These are phyloP conservation scores for Aaosphaeria arxii DNA, from an alignment of 2,329 filamentous ascomycete species.

Conservation along the genomic window DNA sequence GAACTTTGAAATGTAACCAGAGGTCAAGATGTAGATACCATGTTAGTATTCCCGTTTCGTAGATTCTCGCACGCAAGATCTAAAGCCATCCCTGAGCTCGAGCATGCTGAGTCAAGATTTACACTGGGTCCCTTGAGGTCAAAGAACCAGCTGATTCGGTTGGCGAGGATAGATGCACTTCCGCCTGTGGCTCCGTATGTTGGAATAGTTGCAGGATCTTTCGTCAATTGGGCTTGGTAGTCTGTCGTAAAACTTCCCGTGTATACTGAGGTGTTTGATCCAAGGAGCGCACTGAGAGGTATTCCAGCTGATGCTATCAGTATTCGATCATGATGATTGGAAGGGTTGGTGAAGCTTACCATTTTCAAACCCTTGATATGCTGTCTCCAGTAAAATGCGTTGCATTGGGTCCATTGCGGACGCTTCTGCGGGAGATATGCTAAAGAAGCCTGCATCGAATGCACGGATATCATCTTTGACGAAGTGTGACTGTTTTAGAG, in stretches of 20 bases:
- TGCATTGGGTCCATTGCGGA: not conserved
- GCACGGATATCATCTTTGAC: not conserved
- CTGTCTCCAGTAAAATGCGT: not conserved
- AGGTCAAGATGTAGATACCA: not conserved
- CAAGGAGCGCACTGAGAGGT: not conserved
- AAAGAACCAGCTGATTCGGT: slow-evolving; percentile 19
- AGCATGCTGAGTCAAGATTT: slow-evolving; percentile 35
- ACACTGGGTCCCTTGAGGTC: slow-evolving; percentile 30
- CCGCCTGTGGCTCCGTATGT: slow-evolving; percentile 14
- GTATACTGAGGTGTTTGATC: not conserved
- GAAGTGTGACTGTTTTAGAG: not conserved
- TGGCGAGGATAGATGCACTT: slow-evolving; percentile 18
- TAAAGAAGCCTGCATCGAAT: slow-evolving; percentile 1
- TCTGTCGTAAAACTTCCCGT: not conserved
- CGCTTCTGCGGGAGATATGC: not conserved
- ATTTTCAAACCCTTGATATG: slow-evolving; percentile 1
- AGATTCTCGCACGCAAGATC: slow-evolving; percentile 9
- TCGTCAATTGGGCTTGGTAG: not conserved
- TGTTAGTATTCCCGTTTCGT: not conserved
- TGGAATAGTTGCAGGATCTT: not conserved
- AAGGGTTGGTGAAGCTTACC: no score
- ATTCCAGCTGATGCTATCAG: not conserved
- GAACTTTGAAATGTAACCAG: no score
- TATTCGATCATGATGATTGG: no score
- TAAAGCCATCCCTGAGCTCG: slow-evolving; percentile 22